Evolutionary conservation across 805 yeast genomes (phyloP), one percentile per base, ranked within the genome.

Genomic region (Lachancea cidri): DNA sequence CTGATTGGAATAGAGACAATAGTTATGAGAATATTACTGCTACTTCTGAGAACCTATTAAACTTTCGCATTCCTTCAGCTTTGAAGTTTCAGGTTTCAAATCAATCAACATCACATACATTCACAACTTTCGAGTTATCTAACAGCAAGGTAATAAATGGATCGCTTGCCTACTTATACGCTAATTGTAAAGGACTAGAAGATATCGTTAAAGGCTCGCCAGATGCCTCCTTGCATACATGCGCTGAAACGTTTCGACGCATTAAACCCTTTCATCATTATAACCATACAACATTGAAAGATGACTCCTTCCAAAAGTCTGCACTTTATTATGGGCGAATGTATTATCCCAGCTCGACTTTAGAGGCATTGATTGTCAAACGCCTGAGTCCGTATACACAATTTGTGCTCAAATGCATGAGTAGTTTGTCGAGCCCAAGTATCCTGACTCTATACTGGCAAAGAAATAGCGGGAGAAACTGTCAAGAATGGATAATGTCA

Each of bases 281-380:
- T 11, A 35, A 45, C 6, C n/a, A 16, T 25, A 11, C 7, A n/a
- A 14, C 16, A 29, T 14, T 15, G 11, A 11, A 13, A 35, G 18
- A 35, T 6, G 42, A 16, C 24, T n/a, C 14, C 29, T 18, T 24
- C 8, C 5, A 15, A 29, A 22, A 35, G 35, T 22, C 49, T 50
- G 67, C 79, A 0, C 66, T 91, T 13, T 62, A 83, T 25, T 91
- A 86, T 60, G 98, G 98, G 1, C 71, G 91, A 48, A 76, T 93
- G 79, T 85, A 82, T 54, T 79, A 91, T 46, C 98, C 98, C 0
- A 84, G 86, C 2, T 80, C 86, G 14, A 81, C 83, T 5, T 65
- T 93, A 2, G 98, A 91, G 60, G 96, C 96, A 1, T 81, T 93
- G 91, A 49, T 81, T 5, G 77, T 87, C 31, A 77, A 83, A 47